A percentile compares a stretch with the other conserved stretches of the same genome.
Evolutionary conservation across 1,139 yeast species (phyloP).

Genomic region (Scheffersomyces insectosa): DNA sequence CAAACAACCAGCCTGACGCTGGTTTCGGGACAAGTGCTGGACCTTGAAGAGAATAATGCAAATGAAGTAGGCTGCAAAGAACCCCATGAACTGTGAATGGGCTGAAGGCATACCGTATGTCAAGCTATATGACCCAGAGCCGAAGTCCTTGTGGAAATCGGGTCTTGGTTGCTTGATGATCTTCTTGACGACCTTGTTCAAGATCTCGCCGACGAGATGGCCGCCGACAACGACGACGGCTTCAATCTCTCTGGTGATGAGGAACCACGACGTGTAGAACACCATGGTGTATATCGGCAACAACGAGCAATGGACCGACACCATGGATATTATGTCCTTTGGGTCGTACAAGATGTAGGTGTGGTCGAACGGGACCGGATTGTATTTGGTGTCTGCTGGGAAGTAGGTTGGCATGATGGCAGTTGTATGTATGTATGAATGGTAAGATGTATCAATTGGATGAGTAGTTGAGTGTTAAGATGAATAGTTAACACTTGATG

Average conservation of each 20-base stretch:
- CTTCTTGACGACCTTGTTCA: constrained; percentile 69
- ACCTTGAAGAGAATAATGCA: constrained; percentile 40
- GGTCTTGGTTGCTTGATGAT: constrained; percentile 78
- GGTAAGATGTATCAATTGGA: too few species aligned
- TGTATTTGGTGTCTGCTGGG: constrained; percentile 23
- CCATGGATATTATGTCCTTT: constrained; percentile 56
- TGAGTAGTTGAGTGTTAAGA: too few species aligned
- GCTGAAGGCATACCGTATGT: constrained; percentile 98
- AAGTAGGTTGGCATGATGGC: constrained; percentile 21
- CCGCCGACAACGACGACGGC: constrained; percentile 84
- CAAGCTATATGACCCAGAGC: constrained; percentile 47
- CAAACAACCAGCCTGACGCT: constrained; percentile 23
- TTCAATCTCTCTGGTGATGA: constrained; percentile 80
- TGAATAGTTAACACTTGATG: too few species aligned
- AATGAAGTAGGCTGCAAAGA: constrained; percentile 64
- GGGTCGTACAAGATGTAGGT: constrained; percentile 84
- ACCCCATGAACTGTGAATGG: constrained; percentile 95
- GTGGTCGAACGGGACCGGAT: constrained; percentile 57
- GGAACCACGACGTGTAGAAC: constrained; percentile 81
- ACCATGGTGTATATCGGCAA: constrained; percentile 82
- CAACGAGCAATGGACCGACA: constrained; percentile 72
- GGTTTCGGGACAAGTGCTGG: constrained; percentile 17
- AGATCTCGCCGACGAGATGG: constrained; percentile 74
- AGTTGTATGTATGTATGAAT: neutral
- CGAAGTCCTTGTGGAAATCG: constrained; percentile 50